Evolutionary conservation across 345 rosid genomes (phyloP).

Genomic region (Passiflora organensis): DNA sequence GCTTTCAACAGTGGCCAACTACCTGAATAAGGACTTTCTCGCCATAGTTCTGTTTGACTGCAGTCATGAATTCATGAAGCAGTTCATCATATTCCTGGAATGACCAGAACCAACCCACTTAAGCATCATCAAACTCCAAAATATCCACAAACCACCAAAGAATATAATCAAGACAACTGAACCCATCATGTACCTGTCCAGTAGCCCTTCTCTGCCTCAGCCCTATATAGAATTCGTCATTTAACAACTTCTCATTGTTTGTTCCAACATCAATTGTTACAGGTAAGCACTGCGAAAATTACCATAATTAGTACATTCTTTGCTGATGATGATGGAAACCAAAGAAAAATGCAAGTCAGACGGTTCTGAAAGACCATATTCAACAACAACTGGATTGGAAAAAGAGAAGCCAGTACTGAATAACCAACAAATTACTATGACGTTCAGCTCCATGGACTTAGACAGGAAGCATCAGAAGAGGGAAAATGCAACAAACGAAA

Average conservation of each 20-base stretch:
- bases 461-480: neutral
- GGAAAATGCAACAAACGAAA: neutral
- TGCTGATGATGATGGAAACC: neutral
- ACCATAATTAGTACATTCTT: neutral
- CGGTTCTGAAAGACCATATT: no score
- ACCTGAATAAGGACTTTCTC: slow-evolving; percentile 96
- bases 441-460: no score
- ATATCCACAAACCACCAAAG: neutral
- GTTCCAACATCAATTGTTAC: slow-evolving; percentile 98
- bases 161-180: slow-evolving; percentile 7
- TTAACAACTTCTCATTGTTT: slow-evolving; percentile 76
- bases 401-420: no score
- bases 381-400: no score
- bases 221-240: slow-evolving; percentile 95
- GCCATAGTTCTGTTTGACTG: slow-evolving; percentile 88
- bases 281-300: slow-evolving; percentile 76
- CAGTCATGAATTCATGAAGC: slow-evolving; percentile 88
- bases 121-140: slow-evolving; percentile 11
- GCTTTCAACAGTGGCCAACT: slow-evolving; percentile 12
- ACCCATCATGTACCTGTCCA: slow-evolving; percentile 56
- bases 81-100: slow-evolving; percentile 87
- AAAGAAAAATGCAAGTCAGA: no score
- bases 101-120: slow-evolving; percentile 16
- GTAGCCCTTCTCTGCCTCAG: slow-evolving; percentile 91
- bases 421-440: no score